These are phyloP conservation scores for Tuber indicum DNA, from an alignment of 495 filamentous ascomycete species.

Conservation along the genomic window DNA sequence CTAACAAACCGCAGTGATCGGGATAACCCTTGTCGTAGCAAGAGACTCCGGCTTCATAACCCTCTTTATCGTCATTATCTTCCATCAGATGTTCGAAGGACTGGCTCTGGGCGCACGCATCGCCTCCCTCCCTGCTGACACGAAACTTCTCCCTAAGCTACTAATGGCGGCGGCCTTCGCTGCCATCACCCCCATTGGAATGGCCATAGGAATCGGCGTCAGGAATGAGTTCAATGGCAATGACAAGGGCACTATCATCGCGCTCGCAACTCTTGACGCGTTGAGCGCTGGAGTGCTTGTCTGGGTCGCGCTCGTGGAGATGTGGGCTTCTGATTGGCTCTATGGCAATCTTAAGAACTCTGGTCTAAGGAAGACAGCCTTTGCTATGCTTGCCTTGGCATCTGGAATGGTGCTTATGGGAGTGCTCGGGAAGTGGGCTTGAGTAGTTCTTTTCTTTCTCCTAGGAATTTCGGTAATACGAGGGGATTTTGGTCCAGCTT, in stretches of 20 bases:
- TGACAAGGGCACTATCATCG: slow-evolving; percentile 50
- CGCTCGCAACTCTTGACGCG: slow-evolving; percentile 55
- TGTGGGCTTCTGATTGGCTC: slow-evolving; percentile 56
- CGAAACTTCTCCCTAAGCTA: slow-evolving; percentile 42
- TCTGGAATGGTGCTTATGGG: slow-evolving; percentile 46
- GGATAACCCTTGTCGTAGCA: slow-evolving; percentile 54
- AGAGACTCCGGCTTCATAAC: slow-evolving; percentile 53
- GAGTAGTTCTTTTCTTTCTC: not conserved
- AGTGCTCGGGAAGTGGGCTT: slow-evolving; percentile 49
- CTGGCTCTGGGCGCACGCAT: slow-evolving; percentile 69
- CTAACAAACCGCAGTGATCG: slow-evolving; percentile 48
- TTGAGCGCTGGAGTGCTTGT: slow-evolving; percentile 55
- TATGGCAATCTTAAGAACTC: slow-evolving; percentile 43
- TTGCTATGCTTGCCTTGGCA: slow-evolving; percentile 42
- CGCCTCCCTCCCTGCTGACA: slow-evolving; percentile 48
- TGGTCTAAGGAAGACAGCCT: slow-evolving; percentile 28
- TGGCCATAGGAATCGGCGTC: slow-evolving; percentile 56
- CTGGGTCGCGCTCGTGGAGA: slow-evolving; percentile 57
- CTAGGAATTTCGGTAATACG: not conserved
- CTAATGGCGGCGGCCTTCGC: slow-evolving; percentile 50
- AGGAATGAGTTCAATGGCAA: slow-evolving; percentile 53
- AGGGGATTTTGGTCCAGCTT: too few relatives aligned
- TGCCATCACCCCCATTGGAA: slow-evolving; percentile 54
- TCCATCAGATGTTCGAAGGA: slow-evolving; percentile 73
- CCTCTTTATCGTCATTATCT: slow-evolving; percentile 55